Percentiles rank a stretch among this genome's conserved stretches.
phyloP scores from a whole-genome alignment of 1,284 basidiomycete genomes.

The Rhodotorula sp. region DNA sequence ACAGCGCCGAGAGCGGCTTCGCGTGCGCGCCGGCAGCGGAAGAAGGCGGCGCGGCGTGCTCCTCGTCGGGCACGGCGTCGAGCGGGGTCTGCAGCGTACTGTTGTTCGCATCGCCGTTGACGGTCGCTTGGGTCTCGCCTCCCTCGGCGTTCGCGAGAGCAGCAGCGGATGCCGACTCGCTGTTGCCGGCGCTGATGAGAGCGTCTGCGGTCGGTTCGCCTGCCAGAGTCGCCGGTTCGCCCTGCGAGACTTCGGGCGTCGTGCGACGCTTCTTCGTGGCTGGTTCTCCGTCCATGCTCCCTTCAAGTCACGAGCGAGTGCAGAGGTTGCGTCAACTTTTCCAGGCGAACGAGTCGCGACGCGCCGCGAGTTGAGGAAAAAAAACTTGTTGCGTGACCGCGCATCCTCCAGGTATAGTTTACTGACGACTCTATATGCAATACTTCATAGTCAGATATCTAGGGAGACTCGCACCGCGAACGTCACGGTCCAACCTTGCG shows the following conservation, averaged over 20 bases:
- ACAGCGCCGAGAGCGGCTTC: conserved; percentile 38
- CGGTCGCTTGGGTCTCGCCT: background rate
- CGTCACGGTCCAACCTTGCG: background rate
- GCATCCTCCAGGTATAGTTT: no score
- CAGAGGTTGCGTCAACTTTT: background rate
- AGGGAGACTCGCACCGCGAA: background rate
- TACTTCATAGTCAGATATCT: background rate
- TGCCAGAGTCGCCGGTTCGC: conserved; percentile 9
- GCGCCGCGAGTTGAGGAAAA: background rate
- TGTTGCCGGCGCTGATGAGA: background rate
- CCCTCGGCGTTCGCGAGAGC: background rate
- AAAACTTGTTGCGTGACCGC: no score
- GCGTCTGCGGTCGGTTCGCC: conserved; percentile 16
- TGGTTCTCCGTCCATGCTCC: conserved; percentile 17
- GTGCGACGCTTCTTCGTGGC: conserved; percentile 10
- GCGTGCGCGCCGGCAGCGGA: conserved; percentile 38
- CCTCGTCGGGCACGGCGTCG: conserved; percentile 33
- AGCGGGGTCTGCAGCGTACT: background rate
- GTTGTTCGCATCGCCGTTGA: background rate
- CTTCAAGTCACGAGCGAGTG: no score
- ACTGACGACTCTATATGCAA: background rate
- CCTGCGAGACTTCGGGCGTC: conserved; percentile 9
- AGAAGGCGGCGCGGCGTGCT: conserved; percentile 39
- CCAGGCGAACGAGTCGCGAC: background rate
- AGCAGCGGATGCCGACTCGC: background rate